phyloP scores from a whole-genome alignment of 768 basidiomycete genomes.

The Boletellus ananiceps region DNA sequence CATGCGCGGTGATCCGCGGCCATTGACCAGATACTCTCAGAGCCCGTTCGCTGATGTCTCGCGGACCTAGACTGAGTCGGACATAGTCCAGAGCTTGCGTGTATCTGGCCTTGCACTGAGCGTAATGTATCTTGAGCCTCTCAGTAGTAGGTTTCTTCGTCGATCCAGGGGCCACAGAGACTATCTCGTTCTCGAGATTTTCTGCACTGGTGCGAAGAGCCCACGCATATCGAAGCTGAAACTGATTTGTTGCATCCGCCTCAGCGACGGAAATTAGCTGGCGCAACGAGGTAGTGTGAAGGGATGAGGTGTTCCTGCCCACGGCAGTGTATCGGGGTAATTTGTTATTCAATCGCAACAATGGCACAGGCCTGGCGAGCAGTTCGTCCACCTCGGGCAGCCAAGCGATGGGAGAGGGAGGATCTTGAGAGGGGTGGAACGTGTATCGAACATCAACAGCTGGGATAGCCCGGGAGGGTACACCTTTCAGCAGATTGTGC shows the following conservation, averaged over 20 bases:
- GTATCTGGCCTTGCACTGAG: not conserved
- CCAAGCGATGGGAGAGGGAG: not conserved
- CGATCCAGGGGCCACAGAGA: not conserved
- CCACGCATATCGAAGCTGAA: conserved; percentile 6
- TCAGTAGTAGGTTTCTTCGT: not conserved
- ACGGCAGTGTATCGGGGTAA: not conserved
- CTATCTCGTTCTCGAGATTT: conserved; percentile 5
- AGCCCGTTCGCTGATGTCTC: conserved; percentile 7
- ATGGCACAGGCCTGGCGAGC: not conserved
- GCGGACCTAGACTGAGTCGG: conserved; percentile 11
- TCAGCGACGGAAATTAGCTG: not conserved
- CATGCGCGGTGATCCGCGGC: conserved; percentile 31
- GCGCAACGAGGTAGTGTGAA: not conserved
- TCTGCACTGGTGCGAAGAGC: conserved; percentile 6
- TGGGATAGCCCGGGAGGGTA: not conserved
- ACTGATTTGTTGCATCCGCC: not conserved
- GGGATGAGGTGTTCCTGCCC: not conserved
- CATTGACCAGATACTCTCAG: conserved; percentile 25
- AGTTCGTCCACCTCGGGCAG: not conserved
- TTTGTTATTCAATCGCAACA: not conserved
- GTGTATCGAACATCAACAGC: not conserved
- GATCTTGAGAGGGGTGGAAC: not conserved
- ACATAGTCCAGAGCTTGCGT: not conserved
- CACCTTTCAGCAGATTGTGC: conserved; percentile 6
- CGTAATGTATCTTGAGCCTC: not conserved